Conservation (phyloP, 257 asterid genomes). For the Solanum chiquidenum region DNA sequence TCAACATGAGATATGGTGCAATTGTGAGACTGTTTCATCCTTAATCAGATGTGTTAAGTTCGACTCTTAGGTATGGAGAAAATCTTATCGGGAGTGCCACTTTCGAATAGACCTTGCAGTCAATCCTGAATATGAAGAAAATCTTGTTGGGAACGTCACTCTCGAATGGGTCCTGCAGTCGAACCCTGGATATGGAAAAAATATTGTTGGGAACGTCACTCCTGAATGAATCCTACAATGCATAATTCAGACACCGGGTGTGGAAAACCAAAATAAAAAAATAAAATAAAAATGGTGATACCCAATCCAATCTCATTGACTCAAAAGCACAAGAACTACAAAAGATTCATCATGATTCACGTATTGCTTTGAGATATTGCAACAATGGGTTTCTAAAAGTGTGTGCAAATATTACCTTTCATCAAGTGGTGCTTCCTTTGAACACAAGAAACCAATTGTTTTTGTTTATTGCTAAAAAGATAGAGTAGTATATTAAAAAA, state of each 20-base stretch:
- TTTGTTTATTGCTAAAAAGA: background rate
- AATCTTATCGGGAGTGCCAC: accelerated
- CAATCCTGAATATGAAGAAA: accelerated
- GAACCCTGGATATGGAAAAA: accelerated
- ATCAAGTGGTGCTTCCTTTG: background rate
- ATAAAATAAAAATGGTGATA: background rate
- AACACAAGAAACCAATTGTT: background rate
- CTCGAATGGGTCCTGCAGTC: accelerated
- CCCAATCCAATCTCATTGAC: background rate
- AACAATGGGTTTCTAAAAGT: background rate
- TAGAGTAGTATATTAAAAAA: background rate
- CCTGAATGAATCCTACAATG: too few species aligned
- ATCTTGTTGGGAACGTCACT: background rate
- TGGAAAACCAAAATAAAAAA: too few species aligned
- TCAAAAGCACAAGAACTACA: background rate
- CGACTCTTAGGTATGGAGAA: accelerated
- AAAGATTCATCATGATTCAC: background rate
- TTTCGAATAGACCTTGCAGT: accelerated
- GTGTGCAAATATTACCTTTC: background rate
- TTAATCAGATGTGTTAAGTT: accelerated
- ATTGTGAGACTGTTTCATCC: accelerated
- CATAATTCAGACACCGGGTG: accelerated
- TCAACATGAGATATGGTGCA: accelerated
- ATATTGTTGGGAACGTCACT: background rate
- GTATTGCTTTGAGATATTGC: background rate